A percentile compares a stretch with the other conserved stretches of the same genome.
Conservation (phyloP, 345 rosid species). For the Noccaea bulbosa region DNA sequence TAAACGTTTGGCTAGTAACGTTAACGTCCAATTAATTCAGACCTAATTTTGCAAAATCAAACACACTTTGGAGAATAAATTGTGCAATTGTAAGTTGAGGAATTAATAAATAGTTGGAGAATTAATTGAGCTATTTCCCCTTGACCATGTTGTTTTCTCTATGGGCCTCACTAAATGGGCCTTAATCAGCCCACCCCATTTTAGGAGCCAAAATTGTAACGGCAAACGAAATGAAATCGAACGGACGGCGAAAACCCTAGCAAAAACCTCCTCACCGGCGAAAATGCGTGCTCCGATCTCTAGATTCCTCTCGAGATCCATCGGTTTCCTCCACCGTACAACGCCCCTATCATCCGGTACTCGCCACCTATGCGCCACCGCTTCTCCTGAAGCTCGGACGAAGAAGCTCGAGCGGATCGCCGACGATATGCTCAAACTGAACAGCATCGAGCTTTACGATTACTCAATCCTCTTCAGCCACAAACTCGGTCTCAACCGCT, state of each 20-base stretch:
- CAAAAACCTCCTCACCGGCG: slow-evolving; percentile 36
- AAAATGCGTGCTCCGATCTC: slow-evolving; percentile 47
- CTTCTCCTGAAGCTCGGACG: slow-evolving; percentile 49
- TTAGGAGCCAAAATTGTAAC: slow-evolving; percentile 5
- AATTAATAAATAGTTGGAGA: too few relatives aligned
- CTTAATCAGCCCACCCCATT: neutral
- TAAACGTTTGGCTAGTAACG: too few relatives aligned
- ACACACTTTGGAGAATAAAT: too few relatives aligned
- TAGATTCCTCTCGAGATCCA: slow-evolving; percentile 22
- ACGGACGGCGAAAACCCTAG: slow-evolving; percentile 40
- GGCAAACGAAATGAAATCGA: slow-evolving; percentile 21
- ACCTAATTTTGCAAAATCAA: too few relatives aligned
- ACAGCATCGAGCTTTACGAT: slow-evolving; percentile 73
- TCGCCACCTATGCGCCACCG: slow-evolving; percentile 45
- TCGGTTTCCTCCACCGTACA: slow-evolving; percentile 19
- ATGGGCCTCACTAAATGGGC: slow-evolving; percentile 27
- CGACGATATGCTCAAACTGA: slow-evolving; percentile 69
- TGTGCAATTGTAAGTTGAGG: too few relatives aligned
- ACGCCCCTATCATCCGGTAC: neutral
- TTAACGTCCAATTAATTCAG: too few relatives aligned
- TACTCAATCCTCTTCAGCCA: slow-evolving; percentile 75
- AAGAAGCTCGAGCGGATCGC: slow-evolving; percentile 89
- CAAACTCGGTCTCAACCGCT: slow-evolving; percentile 72
- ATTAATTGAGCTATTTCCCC: too few relatives aligned
- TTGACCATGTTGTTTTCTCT: neutral